phyloP scores from a whole-genome alignment of 169 alveolate species.

The Babesia caballi region DNA sequence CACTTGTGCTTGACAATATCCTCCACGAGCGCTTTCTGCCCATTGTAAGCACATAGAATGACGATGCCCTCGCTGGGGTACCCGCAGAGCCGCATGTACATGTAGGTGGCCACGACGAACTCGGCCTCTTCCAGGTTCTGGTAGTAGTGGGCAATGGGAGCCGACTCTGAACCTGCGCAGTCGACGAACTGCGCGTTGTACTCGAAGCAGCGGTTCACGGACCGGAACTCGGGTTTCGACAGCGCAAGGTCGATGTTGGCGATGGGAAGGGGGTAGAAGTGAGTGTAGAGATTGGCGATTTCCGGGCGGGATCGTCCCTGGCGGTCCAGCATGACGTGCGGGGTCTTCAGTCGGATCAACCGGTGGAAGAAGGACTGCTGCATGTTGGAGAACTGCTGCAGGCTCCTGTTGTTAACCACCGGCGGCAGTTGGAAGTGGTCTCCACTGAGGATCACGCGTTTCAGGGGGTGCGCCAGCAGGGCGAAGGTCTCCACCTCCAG shows the following conservation, averaged over 20 bases:
- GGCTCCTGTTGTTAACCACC: conserved; percentile 82
- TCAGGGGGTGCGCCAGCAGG: conserved; percentile 84
- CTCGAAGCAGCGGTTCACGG: conserved; percentile 50
- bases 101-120: conserved; percentile 86
- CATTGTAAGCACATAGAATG: conserved; percentile 89
- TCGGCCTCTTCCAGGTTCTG: conserved; percentile 93
- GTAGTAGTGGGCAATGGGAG: conserved; percentile 86
- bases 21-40: conserved; percentile 87
- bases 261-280: conserved; percentile 73
- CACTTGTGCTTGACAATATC: conserved; percentile 81
- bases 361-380: conserved; percentile 84
- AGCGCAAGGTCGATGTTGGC: conserved; percentile 28
- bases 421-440: conserved; percentile 94
- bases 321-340: conserved; percentile 75
- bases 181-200: conserved; percentile 85
- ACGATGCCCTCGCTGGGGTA: conserved; percentile 80
- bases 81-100: conserved; percentile 89
- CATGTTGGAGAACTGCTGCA: conserved; percentile 76
- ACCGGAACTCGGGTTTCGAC: conserved; percentile 11
- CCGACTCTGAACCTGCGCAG: conserved; percentile 81
- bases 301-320: conserved; percentile 90
- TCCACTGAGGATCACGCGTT: conserved; percentile 88
- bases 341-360: conserved; percentile 82
- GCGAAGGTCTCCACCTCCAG: conserved; percentile 88
- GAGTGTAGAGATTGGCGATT: conserved; percentile 84